Evolutionary conservation across 2,329 filamentous ascomycete genomes (phyloP), one percentile per base, ranked within the genome.

Genomic region (Monilinia laxa): DNA sequence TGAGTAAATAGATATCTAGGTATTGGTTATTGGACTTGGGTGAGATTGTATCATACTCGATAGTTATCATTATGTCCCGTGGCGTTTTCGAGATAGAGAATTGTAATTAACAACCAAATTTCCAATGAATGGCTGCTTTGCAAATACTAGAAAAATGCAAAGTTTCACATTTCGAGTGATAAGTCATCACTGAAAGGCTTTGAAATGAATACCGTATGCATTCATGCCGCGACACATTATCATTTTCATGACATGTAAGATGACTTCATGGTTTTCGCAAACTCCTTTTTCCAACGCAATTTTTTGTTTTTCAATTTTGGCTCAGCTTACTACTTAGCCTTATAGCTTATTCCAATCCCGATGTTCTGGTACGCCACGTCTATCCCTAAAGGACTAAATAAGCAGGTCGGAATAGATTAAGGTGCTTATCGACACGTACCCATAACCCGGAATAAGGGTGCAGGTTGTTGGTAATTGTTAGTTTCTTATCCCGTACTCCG

Each of bases 1-100:
- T 51, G 73, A 75, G 66, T 77, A 68, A 71, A 25, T 57, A 47
- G 6, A 31, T n/a, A 11, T 11, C 20, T 20, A 4, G 23, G 23
- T 42, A 60, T 38, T 38, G 3, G 20, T 23, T 47, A 3, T 25
- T 35, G 23, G 28, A 35, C 23, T 47, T 38, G 20, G 35, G 2
- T 18, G 51, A 25, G 7, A 3, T 3, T 47, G 5, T 4, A 35
- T 20, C 42, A 49, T 35, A 3, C 4, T 49, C 18, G 3, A 38
- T 55, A n/a, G 31, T n/a, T 42, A 45, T 58, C 4, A 45, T 58
- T 7, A 20, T 58, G n/a, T 5, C 45, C 23, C 4, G 35, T 6
- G 16, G 20, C 25, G 28, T 51, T 62, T n/a, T 40, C 5, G 35
- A 20, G 23, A 38, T 52, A 25, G 2, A 60, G 38, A 14, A 3